Conservation (phyloP, 345 rosid genomes). For the Gynandropsis gynandra region DNA sequence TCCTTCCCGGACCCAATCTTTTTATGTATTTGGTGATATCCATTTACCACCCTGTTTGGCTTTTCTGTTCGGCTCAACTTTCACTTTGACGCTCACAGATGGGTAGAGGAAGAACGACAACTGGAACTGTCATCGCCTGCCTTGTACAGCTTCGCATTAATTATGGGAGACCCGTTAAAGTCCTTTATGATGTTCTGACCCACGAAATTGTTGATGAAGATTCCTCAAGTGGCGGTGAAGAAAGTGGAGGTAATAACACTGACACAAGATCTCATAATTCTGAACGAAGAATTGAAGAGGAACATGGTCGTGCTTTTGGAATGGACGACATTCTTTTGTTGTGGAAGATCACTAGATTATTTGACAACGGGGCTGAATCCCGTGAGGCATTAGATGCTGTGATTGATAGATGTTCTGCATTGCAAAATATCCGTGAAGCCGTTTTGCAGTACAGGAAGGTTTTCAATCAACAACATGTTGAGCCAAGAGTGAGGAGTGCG, state of each 20-base stretch:
- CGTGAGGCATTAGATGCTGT: constrained; percentile 91
- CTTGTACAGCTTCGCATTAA: constrained; percentile 84
- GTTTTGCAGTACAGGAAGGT: constrained; percentile 76
- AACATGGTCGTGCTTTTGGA: constrained; percentile 66
- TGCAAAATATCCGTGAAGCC: constrained; percentile 95
- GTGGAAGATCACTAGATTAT: constrained; percentile 90
- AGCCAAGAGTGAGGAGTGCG: constrained; percentile 81
- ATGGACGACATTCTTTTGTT: constrained; percentile 78
- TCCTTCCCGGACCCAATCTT: constrained; percentile 8
- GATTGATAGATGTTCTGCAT: constrained; percentile 90
- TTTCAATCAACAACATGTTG: constrained; percentile 88
- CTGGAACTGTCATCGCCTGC: constrained; percentile 98
- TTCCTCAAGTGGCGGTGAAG: constrained; percentile 89
- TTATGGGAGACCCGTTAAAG: constrained; percentile 75
- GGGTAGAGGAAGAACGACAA: constrained; percentile 99
- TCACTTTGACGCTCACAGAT: constrained; percentile 43
- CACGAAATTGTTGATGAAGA: constrained; percentile 71
- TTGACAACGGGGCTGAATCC: constrained; percentile 83
- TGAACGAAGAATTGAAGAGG: constrained; percentile 35
- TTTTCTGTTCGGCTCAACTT: constrained; percentile 5
- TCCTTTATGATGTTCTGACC: constrained; percentile 43
- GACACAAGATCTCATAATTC: constrained; percentile 27
- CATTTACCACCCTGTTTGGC: neutral
- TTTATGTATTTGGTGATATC: constrained; percentile 10
- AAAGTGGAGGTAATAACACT: constrained; percentile 44